Percentiles rank a stretch among this genome's conserved stretches.
phyloP scores from a whole-genome alignment of 805 yeast species.

The Saturnispora besseyi region DNA sequence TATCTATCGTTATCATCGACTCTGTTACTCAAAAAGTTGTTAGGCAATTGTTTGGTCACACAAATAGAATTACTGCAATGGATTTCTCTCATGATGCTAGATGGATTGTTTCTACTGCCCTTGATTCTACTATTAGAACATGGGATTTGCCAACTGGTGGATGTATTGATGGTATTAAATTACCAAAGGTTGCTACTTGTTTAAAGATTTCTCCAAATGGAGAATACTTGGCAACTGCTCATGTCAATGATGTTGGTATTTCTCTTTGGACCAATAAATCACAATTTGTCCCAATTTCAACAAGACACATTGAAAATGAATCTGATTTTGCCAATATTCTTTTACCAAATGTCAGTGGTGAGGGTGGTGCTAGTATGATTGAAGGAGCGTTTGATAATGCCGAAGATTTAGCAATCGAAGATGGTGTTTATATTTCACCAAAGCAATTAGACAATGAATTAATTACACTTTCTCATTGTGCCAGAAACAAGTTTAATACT shows the following conservation, averaged over 20 bases:
- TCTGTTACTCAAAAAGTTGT: constrained; percentile 72
- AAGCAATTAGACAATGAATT: constrained; percentile 56
- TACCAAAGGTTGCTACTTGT: constrained; percentile 72
- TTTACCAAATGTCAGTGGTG: constrained; percentile 73
- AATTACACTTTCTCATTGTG: constrained; percentile 66
- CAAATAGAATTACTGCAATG: constrained; percentile 75
- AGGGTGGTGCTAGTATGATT: constrained; percentile 58
- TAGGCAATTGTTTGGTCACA: constrained; percentile 83
- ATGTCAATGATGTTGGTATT: constrained; percentile 83
- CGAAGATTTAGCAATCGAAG: constrained; percentile 23
- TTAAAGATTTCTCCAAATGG: constrained; percentile 80
- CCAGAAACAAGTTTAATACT: constrained; percentile 72
- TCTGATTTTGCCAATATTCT: constrained; percentile 55
- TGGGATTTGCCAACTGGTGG: constrained; percentile 98
- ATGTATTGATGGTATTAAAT: constrained; percentile 82
- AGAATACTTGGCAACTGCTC: constrained; percentile 86
- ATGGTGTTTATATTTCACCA: constrained; percentile 39
- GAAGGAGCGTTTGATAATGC: constrained; percentile 63
- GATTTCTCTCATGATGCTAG: constrained; percentile 94
- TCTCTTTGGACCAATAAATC: constrained; percentile 88
- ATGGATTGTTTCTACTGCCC: constrained; percentile 78
- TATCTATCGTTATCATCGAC: constrained; percentile 77
- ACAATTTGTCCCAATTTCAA: constrained; percentile 68
- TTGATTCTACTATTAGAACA: constrained; percentile 84
- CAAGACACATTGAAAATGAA: constrained; percentile 67